Percentiles rank a stretch among this genome's conserved stretches.
These are phyloP conservation scores for Evernia prunastri DNA, from an alignment of 495 filamentous ascomycete genomes.

Conservation along the genomic window DNA sequence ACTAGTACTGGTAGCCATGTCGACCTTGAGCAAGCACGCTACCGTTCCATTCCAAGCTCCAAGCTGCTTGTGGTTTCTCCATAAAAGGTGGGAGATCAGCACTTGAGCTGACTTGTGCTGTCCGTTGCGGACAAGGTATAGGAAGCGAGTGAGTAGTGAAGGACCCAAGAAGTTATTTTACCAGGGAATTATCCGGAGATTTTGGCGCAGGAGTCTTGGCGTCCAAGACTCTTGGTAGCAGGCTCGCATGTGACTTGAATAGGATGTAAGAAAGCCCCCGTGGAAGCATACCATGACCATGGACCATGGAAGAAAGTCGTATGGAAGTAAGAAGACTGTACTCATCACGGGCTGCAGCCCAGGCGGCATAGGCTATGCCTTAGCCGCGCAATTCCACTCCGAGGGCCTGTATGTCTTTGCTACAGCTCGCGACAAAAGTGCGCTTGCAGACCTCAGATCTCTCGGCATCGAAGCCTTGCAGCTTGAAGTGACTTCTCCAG, in stretches of 20 bases:
- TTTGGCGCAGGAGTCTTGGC: no score
- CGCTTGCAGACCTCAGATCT: conserved; percentile 40
- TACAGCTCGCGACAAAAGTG: conserved; percentile 42
- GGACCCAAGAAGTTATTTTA: no score
- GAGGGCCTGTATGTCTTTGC: conserved; percentile 51
- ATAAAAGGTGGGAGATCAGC: not conserved
- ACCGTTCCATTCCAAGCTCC: not conserved
- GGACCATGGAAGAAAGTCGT: no score
- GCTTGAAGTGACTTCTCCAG: conserved; percentile 40
- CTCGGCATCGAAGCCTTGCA: conserved; percentile 49
- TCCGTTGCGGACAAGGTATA: not conserved
- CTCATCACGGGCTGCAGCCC: conserved; percentile 34
- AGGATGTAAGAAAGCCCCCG: not conserved
- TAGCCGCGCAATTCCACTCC: conserved; percentile 45
- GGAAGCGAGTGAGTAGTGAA: no score
- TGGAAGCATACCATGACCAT: not conserved
- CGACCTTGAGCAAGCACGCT: not conserved
- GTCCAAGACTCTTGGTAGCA: no score
- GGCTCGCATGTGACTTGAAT: no score
- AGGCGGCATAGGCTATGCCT: conserved; percentile 50
- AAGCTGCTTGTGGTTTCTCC: not conserved
- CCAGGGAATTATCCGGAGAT: no score
- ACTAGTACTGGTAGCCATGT: not conserved
- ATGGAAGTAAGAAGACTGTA: conserved; percentile 26
- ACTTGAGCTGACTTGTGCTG: not conserved